phyloP scores from a whole-genome alignment of 495 filamentous ascomycete genomes.

The Podospora bellae-mahoneyi region DNA sequence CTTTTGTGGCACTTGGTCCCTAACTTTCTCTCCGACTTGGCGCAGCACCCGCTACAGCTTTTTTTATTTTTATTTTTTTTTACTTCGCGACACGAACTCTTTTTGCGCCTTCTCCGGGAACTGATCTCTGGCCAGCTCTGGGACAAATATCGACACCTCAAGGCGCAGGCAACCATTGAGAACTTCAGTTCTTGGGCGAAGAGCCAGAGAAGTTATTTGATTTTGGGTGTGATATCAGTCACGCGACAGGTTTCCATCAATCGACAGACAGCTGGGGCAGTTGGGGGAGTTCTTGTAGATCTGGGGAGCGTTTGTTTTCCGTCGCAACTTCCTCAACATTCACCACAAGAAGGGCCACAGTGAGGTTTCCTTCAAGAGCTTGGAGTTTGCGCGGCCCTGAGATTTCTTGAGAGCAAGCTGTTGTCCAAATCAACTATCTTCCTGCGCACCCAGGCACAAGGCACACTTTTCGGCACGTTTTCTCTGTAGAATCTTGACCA shows the following conservation, averaged over 20 bases:
- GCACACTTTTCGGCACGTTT: neutral
- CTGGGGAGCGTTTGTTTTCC: neutral
- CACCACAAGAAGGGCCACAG: neutral
- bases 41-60: conserved; percentile 8
- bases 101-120: neutral
- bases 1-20: conserved; percentile 3
- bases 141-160: neutral
- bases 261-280: neutral
- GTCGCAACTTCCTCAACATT: neutral
- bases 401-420: neutral
- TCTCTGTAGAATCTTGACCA: conserved; percentile 6
- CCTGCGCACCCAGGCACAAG: conserved; percentile 1
- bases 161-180: neutral
- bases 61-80: neutral
- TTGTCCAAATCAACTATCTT: neutral
- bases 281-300: neutral
- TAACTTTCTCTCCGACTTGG: conserved; percentile 10
- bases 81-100: neutral
- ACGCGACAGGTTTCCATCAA: neutral
- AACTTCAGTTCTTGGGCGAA: neutral
- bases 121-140: neutral
- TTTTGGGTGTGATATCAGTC: neutral
- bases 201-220: neutral
- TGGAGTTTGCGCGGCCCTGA: neutral
- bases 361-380: neutral